Evolutionary conservation across 345 rosid genomes (phyloP), one percentile per base, ranked within the genome.

Genomic region (Moricandia arvensis): DNA sequence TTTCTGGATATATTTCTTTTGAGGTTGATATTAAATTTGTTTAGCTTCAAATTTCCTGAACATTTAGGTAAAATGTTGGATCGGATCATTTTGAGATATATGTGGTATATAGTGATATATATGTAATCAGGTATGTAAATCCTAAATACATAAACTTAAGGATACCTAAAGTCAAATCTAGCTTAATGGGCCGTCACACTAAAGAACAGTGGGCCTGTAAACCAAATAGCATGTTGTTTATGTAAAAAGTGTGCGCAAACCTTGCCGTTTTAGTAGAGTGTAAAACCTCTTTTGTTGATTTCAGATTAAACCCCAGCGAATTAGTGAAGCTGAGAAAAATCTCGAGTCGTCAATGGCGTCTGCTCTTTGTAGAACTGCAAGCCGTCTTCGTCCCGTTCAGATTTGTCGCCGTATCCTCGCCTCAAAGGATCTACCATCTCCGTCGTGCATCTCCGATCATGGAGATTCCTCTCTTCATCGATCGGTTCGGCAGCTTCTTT

Each of bases 341-440:
- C n/a, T n/a, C n/a, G n/a, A n/a, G 69, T 76, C 59, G 37, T 79
- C 79, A 45, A 86, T 90, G 96, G 90, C 98, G 35, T 62, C 78
- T 73, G 80, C 82, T 49, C n/a, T 93, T 1, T 59, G 72, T 2
- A 83, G 88, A 71, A 85, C 66, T 5, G 84, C 80, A 7, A 82
- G 69, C 29, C 75, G 43, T 43, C 76, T 88, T 10, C 85, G 83
- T 54, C 41, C 69, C 49, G 12, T 75, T 33, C 81, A n/a, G n/a
- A n/a, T n/a, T n/a, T n/a, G 67, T 37, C 59, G 71, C 41, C 73
- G 33, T 59, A 59, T 74, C 13, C 76, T 55, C 68, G 29, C 47
- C 67, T 58, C 72, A 30, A 13, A 7, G 30, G 21, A 78, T 75
- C 15, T 79, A 45, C 77, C 49, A 41, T 66, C 68, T 54, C 30